Base-by-base conservation (phyloP, 805 yeast genomes). In the Teunomyces lycoperdinae region DNA sequence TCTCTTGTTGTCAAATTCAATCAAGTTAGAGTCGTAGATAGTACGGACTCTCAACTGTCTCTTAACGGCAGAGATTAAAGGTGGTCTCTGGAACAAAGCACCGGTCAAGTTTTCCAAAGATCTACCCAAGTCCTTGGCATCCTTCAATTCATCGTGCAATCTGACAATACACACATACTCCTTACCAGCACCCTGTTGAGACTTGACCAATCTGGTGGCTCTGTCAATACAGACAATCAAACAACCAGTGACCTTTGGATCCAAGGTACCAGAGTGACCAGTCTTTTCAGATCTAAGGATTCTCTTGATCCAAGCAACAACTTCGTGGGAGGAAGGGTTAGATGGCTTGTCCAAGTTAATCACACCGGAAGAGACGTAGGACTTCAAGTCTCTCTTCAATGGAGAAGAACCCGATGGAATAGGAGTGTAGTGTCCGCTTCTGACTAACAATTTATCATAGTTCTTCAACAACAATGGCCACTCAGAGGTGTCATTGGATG, bases 141-240 rank as follows among this genome's bases (percentile, higher is more conserved):
- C 96, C 58, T 87, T 83, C 57, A 94, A 77, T 53, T 90, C 90
- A 56, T 92, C 97, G 70, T 94, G 99, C 62, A 94, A 79, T 78
- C 98, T 84, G 50, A 89, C 94, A 58, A 94, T 89, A 78, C 98
- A 94, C 47, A 94, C 99, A 75, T 94, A 94, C 84, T 94, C 99
- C 71, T 94, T 94, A 80, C 99, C 99, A 42, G 99, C 99, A 76
- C 98, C 98, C 74, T 94, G 99, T 77, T 94, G 99, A 47, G 97
- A 89, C 73, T 94, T 94, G 58, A 94, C 99, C 66, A 94, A 80
- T 74, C 99, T 85, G 48, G 99, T 94, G 50, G 99, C 99, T 69
- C 97, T 84, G 73, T 94, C 99, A 58, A 94, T 81, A 81, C 99
- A 94, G 52, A 94, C 99, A 69, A 94, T 94, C 68, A 94, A 79